Base-by-base conservation (phyloP, 805 yeast species). In the Schwanniomyces polymorphus region DNA sequence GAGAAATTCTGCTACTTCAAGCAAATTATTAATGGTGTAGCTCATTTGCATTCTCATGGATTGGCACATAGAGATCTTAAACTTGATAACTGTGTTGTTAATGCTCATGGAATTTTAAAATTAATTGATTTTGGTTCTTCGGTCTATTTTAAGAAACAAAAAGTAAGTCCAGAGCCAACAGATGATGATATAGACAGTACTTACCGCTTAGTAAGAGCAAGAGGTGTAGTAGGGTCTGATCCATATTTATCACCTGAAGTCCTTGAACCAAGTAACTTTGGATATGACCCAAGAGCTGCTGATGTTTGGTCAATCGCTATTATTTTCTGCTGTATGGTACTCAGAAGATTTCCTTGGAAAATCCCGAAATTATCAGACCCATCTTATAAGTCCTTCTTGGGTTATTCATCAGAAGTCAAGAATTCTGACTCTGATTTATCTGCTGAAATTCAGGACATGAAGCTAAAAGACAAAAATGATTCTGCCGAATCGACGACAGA, bases 161-260 rank as follows among this genome's bases (percentile, higher is more conserved):
- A 49, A 17, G 42, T 41, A 5, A 17, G 45, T 9, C 44, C 42
- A 6, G 12, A 7, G 10, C 28, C 35, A 16, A 34, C 38, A 38
- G 55, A 51, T 5, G 60, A 55, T 10, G 57, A 54, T 21, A 40
- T 60, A 11, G 82, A 78, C 53, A 81, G 79, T 44, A 63, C 66
- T 7, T 79, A 76, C 46, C 76, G 82, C 18, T 81, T 86, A 14
- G 52, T 63, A 2, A 72, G 76, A 48, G 91, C 97, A 0, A 76
- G 80, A 37, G 98, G 98, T 12, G 80, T 92, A 18, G 96, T 92
- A 10, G 99, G 99, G 12, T 87, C 96, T 1, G 99, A 92, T 65
- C 98, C 99, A 2, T 92, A 92, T 61, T 70, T 92, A 51, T 94
- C 97, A 0, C 98, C 98, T 0, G 99, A 92, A 64, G 91, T 92